These are phyloP conservation scores for Colletotrichum gloeosporioides DNA, from an alignment of 2,329 filamentous ascomycete genomes.

Conservation along the genomic window DNA sequence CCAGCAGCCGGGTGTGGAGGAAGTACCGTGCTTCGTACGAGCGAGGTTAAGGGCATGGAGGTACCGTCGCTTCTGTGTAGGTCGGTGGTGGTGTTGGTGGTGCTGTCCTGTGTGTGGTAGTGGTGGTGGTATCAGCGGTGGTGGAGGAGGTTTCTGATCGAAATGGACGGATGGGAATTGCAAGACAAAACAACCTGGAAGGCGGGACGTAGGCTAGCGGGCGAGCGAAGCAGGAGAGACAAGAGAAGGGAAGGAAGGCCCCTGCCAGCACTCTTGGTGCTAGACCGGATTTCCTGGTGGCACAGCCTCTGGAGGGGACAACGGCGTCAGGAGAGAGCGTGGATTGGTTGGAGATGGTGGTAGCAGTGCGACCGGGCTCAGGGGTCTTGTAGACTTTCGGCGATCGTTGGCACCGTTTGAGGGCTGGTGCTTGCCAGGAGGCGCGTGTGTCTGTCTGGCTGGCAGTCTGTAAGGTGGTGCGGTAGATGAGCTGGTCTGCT, in stretches of 20 bases:
- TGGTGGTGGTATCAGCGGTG: not conserved
- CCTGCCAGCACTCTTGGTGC: slow-evolving; percentile 15
- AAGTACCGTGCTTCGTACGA: not conserved
- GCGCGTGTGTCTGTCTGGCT: slow-evolving; percentile 11
- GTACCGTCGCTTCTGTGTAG: not conserved
- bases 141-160: not conserved
- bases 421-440: slow-evolving; percentile 15
- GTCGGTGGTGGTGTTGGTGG: not conserved
- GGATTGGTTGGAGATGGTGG: slow-evolving; percentile 7
- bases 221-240: slow-evolving; percentile 7
- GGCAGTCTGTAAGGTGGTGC: not conserved
- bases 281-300: slow-evolving; percentile 15
- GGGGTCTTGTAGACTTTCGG: slow-evolving; percentile 23
- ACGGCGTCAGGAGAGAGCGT: slow-evolving; percentile 13
- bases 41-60: not conserved
- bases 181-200: slow-evolving; percentile 5
- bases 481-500: not conserved
- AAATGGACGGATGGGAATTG: not conserved
- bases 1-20: not conserved
- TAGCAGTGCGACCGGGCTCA: slow-evolving; percentile 18
- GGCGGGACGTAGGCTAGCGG: slow-evolving; percentile 8
- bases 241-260: slow-evolving; percentile 13
- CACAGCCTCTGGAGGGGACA: slow-evolving; percentile 15
- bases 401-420: slow-evolving; percentile 20
- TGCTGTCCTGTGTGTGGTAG: not conserved